Conservation (phyloP, 176 grass and related monocot genomes). For the Musa beccarii region DNA sequence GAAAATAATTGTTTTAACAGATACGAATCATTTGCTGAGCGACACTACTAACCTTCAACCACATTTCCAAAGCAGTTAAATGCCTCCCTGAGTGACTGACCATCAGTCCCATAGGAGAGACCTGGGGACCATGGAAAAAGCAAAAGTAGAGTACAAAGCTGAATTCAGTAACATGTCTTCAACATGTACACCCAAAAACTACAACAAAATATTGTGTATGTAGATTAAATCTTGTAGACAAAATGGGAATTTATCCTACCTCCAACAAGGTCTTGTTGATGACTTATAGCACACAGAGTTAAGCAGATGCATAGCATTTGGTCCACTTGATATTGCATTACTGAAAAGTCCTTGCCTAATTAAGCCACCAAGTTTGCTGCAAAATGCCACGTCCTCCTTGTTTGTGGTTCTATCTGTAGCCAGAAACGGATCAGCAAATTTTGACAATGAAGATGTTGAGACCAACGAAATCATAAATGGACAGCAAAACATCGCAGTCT, state of each 20-base stretch:
- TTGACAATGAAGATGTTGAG: not conserved
- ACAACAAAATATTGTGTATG: not conserved
- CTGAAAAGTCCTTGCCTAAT: constrained; percentile 42
- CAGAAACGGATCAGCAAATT: not conserved
- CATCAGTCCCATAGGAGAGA: constrained; percentile 40
- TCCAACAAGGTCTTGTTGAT: constrained; percentile 62
- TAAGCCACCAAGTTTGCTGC: constrained; percentile 59
- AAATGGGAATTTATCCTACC: constrained; percentile 31
- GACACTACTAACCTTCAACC: constrained; percentile 41
- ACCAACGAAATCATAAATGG: no score
- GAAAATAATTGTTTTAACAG: no score
- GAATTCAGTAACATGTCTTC: not conserved
- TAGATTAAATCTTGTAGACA: no score
- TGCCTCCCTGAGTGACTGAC: constrained; percentile 20
- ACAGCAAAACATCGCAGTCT: no score
- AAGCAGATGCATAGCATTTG: constrained; percentile 30
- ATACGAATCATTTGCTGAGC: not conserved
- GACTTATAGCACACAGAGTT: constrained; percentile 43
- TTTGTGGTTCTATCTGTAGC: constrained; percentile 5
- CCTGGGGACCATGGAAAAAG: constrained; percentile 23
- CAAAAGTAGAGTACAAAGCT: not conserved
- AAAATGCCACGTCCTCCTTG: constrained; percentile 44
- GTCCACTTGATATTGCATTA: constrained; percentile 5
- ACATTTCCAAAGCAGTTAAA: constrained; percentile 41
- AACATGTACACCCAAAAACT: not conserved